Evolutionary conservation across 108 stramenopile species (phyloP).

Genomic region (Discostella stelligeroides): DNA sequence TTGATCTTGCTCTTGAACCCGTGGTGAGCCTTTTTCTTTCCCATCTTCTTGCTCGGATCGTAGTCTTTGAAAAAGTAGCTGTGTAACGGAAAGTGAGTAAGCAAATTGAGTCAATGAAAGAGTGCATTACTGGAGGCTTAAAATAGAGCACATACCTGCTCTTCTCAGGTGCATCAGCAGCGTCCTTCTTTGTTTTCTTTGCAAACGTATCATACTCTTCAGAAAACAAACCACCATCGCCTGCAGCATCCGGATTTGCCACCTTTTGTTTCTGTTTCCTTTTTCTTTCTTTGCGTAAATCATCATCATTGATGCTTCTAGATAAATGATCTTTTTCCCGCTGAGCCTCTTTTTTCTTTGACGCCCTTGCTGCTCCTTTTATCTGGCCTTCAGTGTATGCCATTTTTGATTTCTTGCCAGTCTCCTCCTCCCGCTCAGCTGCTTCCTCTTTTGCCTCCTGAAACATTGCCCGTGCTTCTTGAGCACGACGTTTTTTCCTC

Average conservation of each 20-base stretch:
- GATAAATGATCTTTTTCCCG: slow-evolving; percentile 43
- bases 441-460: slow-evolving; percentile 50
- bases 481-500: slow-evolving; percentile 82
- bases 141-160: slow-evolving; percentile 33
- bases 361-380: slow-evolving; percentile 58
- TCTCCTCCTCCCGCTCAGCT: slow-evolving; percentile 46
- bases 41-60: slow-evolving; percentile 62
- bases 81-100: background rate
- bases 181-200: slow-evolving; percentile 53
- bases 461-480: slow-evolving; percentile 61
- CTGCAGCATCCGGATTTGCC: slow-evolving; percentile 62
- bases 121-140: background rate
- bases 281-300: slow-evolving; percentile 33
- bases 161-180: slow-evolving; percentile 33
- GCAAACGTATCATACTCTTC: slow-evolving; percentile 73
- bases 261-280: slow-evolving; percentile 56
- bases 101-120: background rate
- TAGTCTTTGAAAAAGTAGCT: slow-evolving; percentile 61
- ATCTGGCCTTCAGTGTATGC: slow-evolving; percentile 46
- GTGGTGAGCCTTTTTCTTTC: slow-evolving; percentile 62
- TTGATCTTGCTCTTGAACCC: slow-evolving; percentile 82
- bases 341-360: slow-evolving; percentile 44
- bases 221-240: slow-evolving; percentile 77
- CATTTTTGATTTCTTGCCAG: slow-evolving; percentile 50
- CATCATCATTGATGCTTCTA: slow-evolving; percentile 51